phyloP scores from a whole-genome alignment of 106 monocot species.

The Posidonia australis region DNA sequence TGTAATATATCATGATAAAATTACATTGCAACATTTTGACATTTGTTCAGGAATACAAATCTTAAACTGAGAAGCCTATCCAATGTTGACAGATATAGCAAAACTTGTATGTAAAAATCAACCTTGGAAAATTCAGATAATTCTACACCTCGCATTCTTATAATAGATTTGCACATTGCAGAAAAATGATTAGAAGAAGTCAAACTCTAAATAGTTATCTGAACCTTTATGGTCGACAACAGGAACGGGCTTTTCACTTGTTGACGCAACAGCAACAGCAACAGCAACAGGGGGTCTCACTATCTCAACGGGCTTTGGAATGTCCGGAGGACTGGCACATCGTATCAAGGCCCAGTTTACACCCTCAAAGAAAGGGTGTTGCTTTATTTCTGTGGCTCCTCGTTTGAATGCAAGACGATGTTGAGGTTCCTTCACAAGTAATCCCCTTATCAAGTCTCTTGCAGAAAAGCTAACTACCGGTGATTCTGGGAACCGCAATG shows the following conservation, averaged over 20 bases:
- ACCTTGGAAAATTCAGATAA: not conserved
- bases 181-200: constrained; percentile 3
- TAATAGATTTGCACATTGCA: no score
- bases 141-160: no score
- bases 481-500: constrained; percentile 10
- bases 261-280: no score
- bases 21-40: not conserved
- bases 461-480: no score
- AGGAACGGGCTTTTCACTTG: not conserved
- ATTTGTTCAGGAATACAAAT: not conserved
- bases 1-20: not conserved
- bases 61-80: not conserved
- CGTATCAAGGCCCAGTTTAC: constrained; percentile 17
- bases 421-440: constrained; percentile 17
- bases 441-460: constrained; percentile 14
- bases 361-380: constrained; percentile 16
- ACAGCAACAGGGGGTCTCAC: not conserved
- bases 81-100: not conserved
- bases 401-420: no score
- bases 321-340: constrained; percentile 12
- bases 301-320: constrained; percentile 6
- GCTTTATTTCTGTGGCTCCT: no score
- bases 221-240: constrained; percentile 3
- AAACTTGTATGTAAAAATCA: not conserved
- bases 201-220: constrained; percentile 8